Evolutionary conservation across 2,329 filamentous ascomycete species (phyloP).

Genomic region (Coccinonectria pachysandricola): DNA sequence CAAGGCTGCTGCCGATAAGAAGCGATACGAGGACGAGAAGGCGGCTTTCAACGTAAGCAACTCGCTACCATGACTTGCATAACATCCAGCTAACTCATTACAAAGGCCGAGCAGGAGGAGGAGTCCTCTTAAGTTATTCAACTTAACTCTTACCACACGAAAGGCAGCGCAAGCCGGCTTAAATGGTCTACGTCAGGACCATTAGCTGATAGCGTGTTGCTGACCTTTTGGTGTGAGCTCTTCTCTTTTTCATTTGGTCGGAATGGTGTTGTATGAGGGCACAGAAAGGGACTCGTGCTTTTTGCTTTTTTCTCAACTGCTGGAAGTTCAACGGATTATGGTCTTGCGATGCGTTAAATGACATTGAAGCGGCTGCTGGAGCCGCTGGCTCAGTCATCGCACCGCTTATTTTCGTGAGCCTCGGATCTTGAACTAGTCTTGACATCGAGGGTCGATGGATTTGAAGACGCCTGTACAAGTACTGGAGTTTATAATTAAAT

Average conservation of each 20-base stretch:
- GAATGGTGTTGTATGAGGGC: conserved; percentile 33
- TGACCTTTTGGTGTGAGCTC: conserved; percentile 9
- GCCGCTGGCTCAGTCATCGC: conserved; percentile 13
- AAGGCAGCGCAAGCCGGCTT: too few relatives aligned
- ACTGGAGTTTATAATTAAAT: conserved; percentile 11
- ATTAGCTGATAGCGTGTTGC: conserved; percentile 2
- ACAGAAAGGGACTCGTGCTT: conserved; percentile 29
- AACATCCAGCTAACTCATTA: conserved; percentile 22
- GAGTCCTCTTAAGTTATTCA: conserved; percentile 35
- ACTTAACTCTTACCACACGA: too few relatives aligned
- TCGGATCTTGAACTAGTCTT: conserved; percentile 14
- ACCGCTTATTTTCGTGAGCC: conserved; percentile 13
- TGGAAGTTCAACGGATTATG: conserved; percentile 25
- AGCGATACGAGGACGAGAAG: conserved; percentile 98
- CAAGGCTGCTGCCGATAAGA: conserved; percentile 96
- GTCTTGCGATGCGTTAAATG: conserved; percentile 23
- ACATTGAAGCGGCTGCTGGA: conserved; percentile 20
- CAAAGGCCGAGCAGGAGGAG: conserved; percentile 49
- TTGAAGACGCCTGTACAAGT: conserved; percentile 21
- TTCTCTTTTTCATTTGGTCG: conserved; percentile 27
- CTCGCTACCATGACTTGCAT: too few relatives aligned
- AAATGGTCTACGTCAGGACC: not conserved
- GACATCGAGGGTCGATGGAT: conserved; percentile 17
- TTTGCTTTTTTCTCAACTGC: conserved; percentile 23
- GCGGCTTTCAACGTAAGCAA: conserved; percentile 75